phyloP scores from a whole-genome alignment of 495 filamentous ascomycete species.

The Entonaema liquescens region DNA sequence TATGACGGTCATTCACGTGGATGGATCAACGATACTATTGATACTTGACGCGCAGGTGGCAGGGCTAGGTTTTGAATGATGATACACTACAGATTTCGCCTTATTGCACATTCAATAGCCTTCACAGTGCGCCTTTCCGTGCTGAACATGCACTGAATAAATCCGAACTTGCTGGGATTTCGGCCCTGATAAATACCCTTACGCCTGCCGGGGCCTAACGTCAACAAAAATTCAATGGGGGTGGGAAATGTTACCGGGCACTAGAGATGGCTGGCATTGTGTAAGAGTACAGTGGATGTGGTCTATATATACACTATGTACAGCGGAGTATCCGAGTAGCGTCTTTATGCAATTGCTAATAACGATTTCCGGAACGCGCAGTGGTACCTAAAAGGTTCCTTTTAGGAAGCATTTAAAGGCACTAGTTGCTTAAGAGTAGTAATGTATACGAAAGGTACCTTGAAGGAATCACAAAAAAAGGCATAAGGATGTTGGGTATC shows the following conservation, averaged over 20 bases:
- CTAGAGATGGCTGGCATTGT: not conserved
- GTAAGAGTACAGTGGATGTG: conserved; percentile 25
- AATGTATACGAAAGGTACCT: conserved; percentile 15
- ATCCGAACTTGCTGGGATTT: not conserved
- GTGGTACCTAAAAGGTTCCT: not conserved
- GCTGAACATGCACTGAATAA: not conserved
- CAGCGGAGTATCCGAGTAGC: conserved; percentile 27
- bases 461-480: conserved; percentile 12
- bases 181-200: conserved; percentile 16
- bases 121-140: not conserved
- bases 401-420: not conserved
- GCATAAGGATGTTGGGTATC: conserved; percentile 13
- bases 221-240: conserved; percentile 8
- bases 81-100: conserved; percentile 23
- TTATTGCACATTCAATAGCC: conserved; percentile 24
- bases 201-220: not conserved
- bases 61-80: conserved; percentile 16
- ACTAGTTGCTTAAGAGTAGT: not conserved
- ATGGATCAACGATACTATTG: conserved; percentile 6
- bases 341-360: conserved; percentile 27
- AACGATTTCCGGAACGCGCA: not conserved
- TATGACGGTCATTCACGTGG: conserved; percentile 1
- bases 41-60: not conserved
- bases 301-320: conserved; percentile 17
- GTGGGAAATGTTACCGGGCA: conserved; percentile 20